phyloP scores from a whole-genome alignment of 2,329 filamentous ascomycete genomes.

The Aspergillus pseudoviridinutans region DNA sequence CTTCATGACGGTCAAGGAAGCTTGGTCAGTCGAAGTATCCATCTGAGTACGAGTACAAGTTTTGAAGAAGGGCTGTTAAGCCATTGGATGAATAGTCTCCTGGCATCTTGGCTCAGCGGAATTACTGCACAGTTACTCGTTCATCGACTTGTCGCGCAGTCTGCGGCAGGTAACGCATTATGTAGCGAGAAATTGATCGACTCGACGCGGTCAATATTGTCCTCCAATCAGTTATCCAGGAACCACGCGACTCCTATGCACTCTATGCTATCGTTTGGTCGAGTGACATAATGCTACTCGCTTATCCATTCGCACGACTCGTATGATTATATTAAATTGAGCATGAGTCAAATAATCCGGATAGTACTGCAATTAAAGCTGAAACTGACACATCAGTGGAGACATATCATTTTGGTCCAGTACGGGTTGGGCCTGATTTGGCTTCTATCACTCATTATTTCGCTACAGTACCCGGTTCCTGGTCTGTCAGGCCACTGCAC shows the following conservation, averaged over 20 bases:
- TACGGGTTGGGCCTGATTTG: neutral
- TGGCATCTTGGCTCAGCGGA: neutral
- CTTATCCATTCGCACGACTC: too few species aligned
- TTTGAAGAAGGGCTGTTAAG: too few species aligned
- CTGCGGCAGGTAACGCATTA: too few species aligned
- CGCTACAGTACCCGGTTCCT: neutral
- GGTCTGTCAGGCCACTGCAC: conserved; percentile 6
- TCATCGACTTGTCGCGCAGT: too few species aligned
- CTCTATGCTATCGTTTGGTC: neutral
- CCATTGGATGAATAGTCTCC: too few species aligned
- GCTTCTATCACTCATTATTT: neutral
- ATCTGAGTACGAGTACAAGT: too few species aligned
- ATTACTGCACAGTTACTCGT: too few species aligned
- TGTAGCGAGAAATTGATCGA: neutral
- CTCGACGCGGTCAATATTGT: neutral
- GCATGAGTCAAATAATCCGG: neutral
- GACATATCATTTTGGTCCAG: neutral
- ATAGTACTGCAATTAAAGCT: neutral
- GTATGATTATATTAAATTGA: neutral
- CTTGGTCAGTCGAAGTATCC: neutral
- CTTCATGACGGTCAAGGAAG: neutral
- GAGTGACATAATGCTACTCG: too few species aligned
- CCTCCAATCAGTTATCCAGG: neutral
- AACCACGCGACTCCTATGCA: neutral
- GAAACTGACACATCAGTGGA: neutral